Evolutionary conservation across 108 stramenopile species (phyloP).

Genomic region (Chaetoceros tenuissimus): DNA sequence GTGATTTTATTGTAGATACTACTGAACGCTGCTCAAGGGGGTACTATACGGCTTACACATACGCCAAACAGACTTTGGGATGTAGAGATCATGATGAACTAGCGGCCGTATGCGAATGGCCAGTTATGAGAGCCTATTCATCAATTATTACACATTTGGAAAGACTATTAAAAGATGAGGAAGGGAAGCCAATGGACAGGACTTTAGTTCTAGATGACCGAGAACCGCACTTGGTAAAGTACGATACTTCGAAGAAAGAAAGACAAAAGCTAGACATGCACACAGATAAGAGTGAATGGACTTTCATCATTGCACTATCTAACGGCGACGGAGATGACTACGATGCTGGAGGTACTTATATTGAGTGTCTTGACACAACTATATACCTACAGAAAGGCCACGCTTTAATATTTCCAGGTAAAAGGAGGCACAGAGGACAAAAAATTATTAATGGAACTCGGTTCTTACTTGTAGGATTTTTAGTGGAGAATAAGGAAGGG

Average conservation of each 20-base stretch:
- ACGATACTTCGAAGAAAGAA: slow-evolving; percentile 55
- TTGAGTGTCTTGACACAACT: slow-evolving; percentile 59
- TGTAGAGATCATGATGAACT: slow-evolving; percentile 57
- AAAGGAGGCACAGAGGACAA: slow-evolving; percentile 60
- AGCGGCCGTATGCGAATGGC: slow-evolving; percentile 20
- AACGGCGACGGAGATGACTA: slow-evolving; percentile 65
- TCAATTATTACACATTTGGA: slow-evolving; percentile 11
- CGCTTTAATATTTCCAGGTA: slow-evolving; percentile 63
- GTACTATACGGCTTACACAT: slow-evolving; percentile 60
- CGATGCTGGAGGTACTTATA: slow-evolving; percentile 67
- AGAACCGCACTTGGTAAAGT: slow-evolving; percentile 77
- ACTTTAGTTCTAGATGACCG: slow-evolving; percentile 51
- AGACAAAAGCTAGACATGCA: slow-evolving; percentile 74
- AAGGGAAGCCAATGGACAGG: not conserved
- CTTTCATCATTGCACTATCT: slow-evolving; percentile 61
- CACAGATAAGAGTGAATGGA: slow-evolving; percentile 72
- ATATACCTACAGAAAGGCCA: slow-evolving; percentile 52
- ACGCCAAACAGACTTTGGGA: slow-evolving; percentile 76
- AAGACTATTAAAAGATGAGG: not conserved
- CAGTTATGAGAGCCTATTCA: slow-evolving; percentile 19
- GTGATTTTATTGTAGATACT: slow-evolving; percentile 39
- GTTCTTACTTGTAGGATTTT: slow-evolving; percentile 66
- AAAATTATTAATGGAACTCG: slow-evolving; percentile 49
- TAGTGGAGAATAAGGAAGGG: slow-evolving; percentile 53
- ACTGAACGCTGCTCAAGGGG: slow-evolving; percentile 55